Evolutionary conservation across 2,329 filamentous ascomycete species (phyloP).

Genomic region (Chrysoporthe puriensis): DNA sequence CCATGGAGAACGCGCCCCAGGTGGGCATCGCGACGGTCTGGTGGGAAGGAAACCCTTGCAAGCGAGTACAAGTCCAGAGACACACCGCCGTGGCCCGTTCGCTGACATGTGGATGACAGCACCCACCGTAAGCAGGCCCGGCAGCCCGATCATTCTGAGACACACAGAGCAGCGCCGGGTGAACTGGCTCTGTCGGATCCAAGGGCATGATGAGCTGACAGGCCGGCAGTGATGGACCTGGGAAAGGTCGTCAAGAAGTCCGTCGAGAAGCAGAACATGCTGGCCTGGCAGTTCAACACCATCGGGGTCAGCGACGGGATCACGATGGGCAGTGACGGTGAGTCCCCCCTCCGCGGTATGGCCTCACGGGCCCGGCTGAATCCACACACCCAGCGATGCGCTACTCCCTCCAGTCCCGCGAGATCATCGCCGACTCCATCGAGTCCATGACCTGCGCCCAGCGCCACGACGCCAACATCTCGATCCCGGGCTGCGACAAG

Average conservation of each 20-base stretch:
- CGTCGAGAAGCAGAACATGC: conserved; percentile 80
- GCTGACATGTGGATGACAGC: conserved; percentile 38
- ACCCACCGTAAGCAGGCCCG: conserved; percentile 49
- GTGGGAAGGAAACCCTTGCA: conserved; percentile 98
- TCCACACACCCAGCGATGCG: conserved; percentile 71
- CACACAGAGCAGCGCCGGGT: background rate
- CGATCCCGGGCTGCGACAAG: conserved; percentile 94
- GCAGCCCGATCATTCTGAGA: conserved; percentile 10
- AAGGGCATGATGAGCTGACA: conserved; percentile 10
- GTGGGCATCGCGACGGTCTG: conserved; percentile 90
- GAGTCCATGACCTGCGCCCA: conserved; percentile 93
- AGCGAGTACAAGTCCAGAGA: conserved; percentile 55
- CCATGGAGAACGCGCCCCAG: conserved; percentile 89
- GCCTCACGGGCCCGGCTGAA: background rate
- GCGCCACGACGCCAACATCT: conserved; percentile 90
- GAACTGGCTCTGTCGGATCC: background rate
- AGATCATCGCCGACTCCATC: conserved; percentile 92
- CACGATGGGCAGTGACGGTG: conserved; percentile 92
- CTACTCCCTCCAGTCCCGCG: conserved; percentile 86
- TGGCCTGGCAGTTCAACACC: conserved; percentile 94
- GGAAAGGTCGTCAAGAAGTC: conserved; percentile 85
- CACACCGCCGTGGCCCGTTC: background rate
- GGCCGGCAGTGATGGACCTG: conserved; percentile 72
- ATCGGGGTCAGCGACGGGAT: conserved; percentile 89
- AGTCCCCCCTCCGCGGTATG: conserved; percentile 29